A percentile compares a stretch with the other conserved stretches of the same genome.
Conservation (phyloP, 2,329 filamentous ascomycete species). For the Claviceps monticola region DNA sequence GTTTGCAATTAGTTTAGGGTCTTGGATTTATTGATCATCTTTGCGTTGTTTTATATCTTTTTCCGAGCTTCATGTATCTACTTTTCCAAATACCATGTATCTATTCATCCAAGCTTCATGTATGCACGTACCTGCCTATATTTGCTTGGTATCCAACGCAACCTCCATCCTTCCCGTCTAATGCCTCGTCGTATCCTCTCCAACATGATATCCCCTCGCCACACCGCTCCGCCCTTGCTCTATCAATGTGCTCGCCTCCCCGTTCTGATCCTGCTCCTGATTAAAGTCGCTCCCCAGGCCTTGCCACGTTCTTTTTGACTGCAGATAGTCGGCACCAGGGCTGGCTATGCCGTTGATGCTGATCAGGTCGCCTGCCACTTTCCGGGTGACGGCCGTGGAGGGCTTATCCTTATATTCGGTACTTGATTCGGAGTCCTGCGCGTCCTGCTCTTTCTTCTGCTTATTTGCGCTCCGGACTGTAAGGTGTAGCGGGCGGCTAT, state of each 20-base stretch:
- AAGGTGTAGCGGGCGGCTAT: slow-evolving; percentile 59
- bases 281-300: slow-evolving; percentile 77
- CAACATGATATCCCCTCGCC: slow-evolving; percentile 75
- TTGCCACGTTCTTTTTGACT: slow-evolving; percentile 75
- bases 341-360: slow-evolving; percentile 78
- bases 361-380: slow-evolving; percentile 52
- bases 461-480: slow-evolving; percentile 17
- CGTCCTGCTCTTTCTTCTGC: background rate
- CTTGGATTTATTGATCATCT: background rate
- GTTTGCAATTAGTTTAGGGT: too few relatives aligned
- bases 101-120: background rate
- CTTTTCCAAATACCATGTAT: too few relatives aligned
- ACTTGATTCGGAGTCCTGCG: background rate
- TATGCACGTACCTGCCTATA: background rate
- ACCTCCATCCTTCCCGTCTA: slow-evolving; percentile 6
- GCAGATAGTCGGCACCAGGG: slow-evolving; percentile 77
- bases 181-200: slow-evolving; percentile 32
- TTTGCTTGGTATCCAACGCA: background rate
- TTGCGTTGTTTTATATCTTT: background rate
- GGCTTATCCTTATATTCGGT: background rate
- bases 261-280: slow-evolving; percentile 16
- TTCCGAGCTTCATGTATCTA: background rate
- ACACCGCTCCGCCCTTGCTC: slow-evolving; percentile 81
- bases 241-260: slow-evolving; percentile 50
- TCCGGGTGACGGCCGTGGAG: slow-evolving; percentile 38